These are phyloP conservation scores for Glaciozyma martinii DNA, from an alignment of 768 basidiomycete species.

Conservation along the genomic window DNA sequence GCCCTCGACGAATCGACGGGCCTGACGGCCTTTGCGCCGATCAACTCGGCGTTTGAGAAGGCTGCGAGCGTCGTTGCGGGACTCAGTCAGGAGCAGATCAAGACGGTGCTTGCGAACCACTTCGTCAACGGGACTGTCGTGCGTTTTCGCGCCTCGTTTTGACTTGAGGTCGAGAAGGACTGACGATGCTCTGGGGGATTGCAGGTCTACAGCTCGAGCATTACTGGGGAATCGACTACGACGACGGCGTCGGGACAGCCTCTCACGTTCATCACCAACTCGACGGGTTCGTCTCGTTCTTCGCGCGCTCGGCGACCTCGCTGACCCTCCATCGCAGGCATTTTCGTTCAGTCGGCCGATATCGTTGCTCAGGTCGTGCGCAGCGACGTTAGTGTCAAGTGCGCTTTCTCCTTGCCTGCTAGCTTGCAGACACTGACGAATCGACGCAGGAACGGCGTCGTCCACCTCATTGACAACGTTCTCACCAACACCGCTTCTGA, in stretches of 20 bases:
- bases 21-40: constrained; percentile 42
- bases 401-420: too few species aligned
- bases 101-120: constrained; percentile 35
- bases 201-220: constrained; percentile 37
- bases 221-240: constrained; percentile 35
- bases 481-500: constrained; percentile 39
- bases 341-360: constrained; percentile 38
- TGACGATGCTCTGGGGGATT: too few species aligned
- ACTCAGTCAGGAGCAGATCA: constrained; percentile 36
- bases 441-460: constrained; percentile 13
- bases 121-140: constrained; percentile 40
- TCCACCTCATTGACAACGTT: constrained; percentile 38
- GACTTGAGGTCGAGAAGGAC: too few species aligned
- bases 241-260: constrained; percentile 39
- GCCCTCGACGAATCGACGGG: constrained; percentile 33
- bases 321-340: constrained; percentile 14
- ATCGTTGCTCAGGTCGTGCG: constrained; percentile 38
- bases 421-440: too few species aligned
- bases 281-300: neutral
- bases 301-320: too few species aligned
- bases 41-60: constrained; percentile 36
- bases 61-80: constrained; percentile 28
- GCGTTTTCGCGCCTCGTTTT: too few species aligned
- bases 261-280: constrained; percentile 39
- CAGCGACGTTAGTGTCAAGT: constrained; percentile 30